A percentile compares a stretch with the other conserved stretches of the same genome.
phyloP scores from a whole-genome alignment of 257 asterid genomes.

The Mentha longifolia region DNA sequence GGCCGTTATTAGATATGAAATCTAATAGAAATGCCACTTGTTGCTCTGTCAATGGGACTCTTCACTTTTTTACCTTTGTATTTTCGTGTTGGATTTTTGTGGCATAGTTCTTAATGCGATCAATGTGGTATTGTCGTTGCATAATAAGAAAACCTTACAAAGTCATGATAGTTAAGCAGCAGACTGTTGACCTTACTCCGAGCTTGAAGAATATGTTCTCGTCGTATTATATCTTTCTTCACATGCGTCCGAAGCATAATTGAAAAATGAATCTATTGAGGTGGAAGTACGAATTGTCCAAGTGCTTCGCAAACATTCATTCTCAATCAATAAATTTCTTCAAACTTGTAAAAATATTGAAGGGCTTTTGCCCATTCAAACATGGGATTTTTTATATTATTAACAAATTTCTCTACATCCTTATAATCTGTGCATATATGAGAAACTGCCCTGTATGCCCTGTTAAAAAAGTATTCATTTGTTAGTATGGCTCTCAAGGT shows the following conservation, averaged over 20 bases:
- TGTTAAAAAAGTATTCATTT: background rate
- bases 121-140: constrained; percentile 5
- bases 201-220: constrained; percentile 14
- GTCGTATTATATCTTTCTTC: background rate
- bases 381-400: background rate
- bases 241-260: background rate
- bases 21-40: constrained; percentile 14
- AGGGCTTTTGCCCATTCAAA: too few species aligned
- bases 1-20: background rate
- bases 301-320: background rate
- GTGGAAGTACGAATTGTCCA: background rate
- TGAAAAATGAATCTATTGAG: background rate
- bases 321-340: constrained; percentile 2
- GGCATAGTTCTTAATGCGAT: constrained; percentile 21
- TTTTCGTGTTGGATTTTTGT: constrained; percentile 11
- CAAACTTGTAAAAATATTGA: background rate
- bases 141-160: background rate
- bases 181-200: background rate
- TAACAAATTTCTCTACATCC: background rate
- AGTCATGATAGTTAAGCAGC: constrained; percentile 7
- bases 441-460: too few species aligned
- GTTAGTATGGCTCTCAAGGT: background rate
- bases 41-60: constrained; percentile 20
- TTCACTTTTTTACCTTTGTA: constrained; percentile 1
- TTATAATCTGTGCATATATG: too few species aligned